These are phyloP conservation scores for Mortierella sp. DNA, from an alignment of 371 early-diverging fungal genomes.

Conservation along the genomic window DNA sequence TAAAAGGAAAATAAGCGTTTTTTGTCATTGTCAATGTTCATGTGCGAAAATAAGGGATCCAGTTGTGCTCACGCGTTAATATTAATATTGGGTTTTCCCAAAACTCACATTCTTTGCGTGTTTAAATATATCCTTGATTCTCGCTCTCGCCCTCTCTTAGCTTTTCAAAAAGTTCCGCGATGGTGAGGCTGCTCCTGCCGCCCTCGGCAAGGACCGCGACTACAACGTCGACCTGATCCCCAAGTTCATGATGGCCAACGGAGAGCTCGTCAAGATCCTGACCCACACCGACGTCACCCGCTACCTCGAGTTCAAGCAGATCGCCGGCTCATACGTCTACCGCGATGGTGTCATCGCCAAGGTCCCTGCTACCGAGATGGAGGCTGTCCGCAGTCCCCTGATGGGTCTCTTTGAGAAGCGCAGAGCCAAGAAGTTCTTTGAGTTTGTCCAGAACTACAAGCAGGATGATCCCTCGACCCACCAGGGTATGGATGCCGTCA, in stretches of 20 bases:
- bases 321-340: constrained; percentile 96
- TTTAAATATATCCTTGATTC: not conserved
- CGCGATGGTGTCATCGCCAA: constrained; percentile 91
- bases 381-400: constrained; percentile 90
- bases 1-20: not conserved
- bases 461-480: constrained; percentile 86
- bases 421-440: constrained; percentile 96
- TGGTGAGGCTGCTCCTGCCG: constrained; percentile 72
- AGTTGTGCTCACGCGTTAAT: not conserved
- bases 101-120: not conserved
- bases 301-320: constrained; percentile 98
- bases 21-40: not conserved
- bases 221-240: constrained; percentile 99
- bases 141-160: too few relatives aligned
- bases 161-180: constrained; percentile 90
- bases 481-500: constrained; percentile 85
- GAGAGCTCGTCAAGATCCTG: constrained; percentile 89
- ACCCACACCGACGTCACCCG: constrained; percentile 98
- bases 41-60: not conserved
- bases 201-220: constrained; percentile 92
- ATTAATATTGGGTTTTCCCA: not conserved
- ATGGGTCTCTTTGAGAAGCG: constrained; percentile 98
- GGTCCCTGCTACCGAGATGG: constrained; percentile 95
- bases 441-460: constrained; percentile 91
- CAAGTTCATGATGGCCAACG: constrained; percentile 99